Evolutionary conservation across 2,329 filamentous ascomycete genomes (phyloP).

Genomic region (Stagonosporopsis chrysanthemi): DNA sequence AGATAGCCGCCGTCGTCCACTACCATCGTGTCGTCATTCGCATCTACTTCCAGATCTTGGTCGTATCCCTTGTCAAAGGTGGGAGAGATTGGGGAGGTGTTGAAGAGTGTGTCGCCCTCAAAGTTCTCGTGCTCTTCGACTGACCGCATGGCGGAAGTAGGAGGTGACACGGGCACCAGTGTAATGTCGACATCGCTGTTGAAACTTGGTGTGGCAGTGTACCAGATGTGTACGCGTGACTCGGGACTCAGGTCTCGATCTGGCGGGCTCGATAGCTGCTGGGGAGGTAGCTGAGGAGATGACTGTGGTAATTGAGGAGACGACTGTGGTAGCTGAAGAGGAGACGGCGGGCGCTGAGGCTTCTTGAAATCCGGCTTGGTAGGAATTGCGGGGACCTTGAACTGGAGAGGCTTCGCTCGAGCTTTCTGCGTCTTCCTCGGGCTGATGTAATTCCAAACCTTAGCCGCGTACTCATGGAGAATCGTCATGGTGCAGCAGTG

Average conservation of each 20-base stretch:
- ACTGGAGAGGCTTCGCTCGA: slow-evolving; percentile 48
- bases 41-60: slow-evolving; percentile 39
- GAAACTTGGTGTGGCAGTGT: slow-evolving; percentile 32
- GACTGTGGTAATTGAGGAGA: neutral
- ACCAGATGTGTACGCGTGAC: slow-evolving; percentile 35
- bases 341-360: neutral
- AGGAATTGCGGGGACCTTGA: slow-evolving; percentile 45
- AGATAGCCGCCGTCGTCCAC: slow-evolving; percentile 45
- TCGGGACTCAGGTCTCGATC: slow-evolving; percentile 46
- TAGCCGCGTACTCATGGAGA: slow-evolving; percentile 43
- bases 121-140: slow-evolving; percentile 24
- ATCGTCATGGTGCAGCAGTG: slow-evolving; percentile 37
- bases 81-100: slow-evolving; percentile 15
- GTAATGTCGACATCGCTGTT: slow-evolving; percentile 31
- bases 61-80: slow-evolving; percentile 16
- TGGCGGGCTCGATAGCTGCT: slow-evolving; percentile 11
- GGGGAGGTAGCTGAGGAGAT: neutral
- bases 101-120: slow-evolving; percentile 42
- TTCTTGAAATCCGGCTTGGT: slow-evolving; percentile 11
- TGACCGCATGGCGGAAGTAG: slow-evolving; percentile 29
- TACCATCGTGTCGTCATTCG: slow-evolving; percentile 47
- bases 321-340: neutral
- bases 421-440: slow-evolving; percentile 51
- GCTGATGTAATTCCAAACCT: slow-evolving; percentile 54
- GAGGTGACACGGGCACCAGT: slow-evolving; percentile 42